phyloP scores from a whole-genome alignment of 2,329 filamentous ascomycete genomes.

The Fusarium goolgardi region DNA sequence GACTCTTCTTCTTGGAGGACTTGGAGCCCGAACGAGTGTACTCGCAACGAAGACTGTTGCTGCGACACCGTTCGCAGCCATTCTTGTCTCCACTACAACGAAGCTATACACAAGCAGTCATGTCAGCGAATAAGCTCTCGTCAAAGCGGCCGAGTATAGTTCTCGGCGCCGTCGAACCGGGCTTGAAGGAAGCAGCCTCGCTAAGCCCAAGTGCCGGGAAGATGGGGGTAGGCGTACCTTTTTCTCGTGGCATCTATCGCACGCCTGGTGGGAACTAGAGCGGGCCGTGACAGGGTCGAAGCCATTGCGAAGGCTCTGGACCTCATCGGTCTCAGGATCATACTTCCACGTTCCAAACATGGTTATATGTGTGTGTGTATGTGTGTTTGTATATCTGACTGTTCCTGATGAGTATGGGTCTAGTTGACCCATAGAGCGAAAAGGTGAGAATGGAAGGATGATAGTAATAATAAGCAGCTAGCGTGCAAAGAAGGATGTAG shows the following conservation, averaged over 20 bases:
- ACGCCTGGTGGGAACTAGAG: conserved; percentile 55
- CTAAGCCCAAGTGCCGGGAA: not conserved
- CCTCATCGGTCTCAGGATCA: conserved; percentile 53
- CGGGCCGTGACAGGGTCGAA: conserved; percentile 54
- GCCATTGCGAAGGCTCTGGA: conserved; percentile 53
- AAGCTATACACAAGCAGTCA: conserved; percentile 43
- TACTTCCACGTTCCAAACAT: conserved; percentile 57
- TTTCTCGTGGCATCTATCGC: conserved; percentile 55
- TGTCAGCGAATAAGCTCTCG: conserved; percentile 23
- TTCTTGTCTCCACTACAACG: conserved; percentile 55
- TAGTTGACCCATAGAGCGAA: conserved; percentile 24
- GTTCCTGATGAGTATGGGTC: conserved; percentile 12
- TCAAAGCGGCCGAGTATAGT: conserved; percentile 3
- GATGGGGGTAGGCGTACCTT: conserved; percentile 47
- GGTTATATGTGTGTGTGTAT: conserved; percentile 26
- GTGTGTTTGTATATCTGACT: conserved; percentile 5
- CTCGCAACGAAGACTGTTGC: conserved; percentile 49
- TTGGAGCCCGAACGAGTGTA: conserved; percentile 52
- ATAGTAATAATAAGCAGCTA: conserved; percentile 17
- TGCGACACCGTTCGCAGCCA: conserved; percentile 53
- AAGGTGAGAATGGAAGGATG: not conserved
- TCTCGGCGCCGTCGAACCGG: conserved; percentile 3
- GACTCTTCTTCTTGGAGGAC: conserved; percentile 48
- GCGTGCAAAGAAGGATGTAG: conserved; percentile 6
- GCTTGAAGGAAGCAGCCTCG: not conserved